Evolutionary conservation across 2,329 filamentous ascomycete species (phyloP).

Genomic region (Scolecobasidium constrictum): DNA sequence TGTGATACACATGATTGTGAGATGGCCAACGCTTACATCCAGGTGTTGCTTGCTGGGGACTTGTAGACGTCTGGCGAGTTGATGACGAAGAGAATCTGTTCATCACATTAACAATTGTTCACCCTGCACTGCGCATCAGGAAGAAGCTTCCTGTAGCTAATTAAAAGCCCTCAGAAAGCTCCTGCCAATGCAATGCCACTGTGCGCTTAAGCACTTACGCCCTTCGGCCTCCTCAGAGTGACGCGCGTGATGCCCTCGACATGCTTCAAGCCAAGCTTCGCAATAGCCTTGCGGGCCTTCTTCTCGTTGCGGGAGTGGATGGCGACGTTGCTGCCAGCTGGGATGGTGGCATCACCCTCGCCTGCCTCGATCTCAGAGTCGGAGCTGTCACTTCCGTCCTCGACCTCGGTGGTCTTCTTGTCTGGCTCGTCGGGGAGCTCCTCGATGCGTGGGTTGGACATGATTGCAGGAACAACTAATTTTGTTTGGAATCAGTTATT

Average conservation of each 20-base stretch:
- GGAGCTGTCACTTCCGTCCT: conserved; percentile 59
- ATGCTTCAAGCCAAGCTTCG: conserved; percentile 94
- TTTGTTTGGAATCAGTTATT: neutral
- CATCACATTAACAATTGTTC: conserved; percentile 11
- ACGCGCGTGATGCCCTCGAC: conserved; percentile 96
- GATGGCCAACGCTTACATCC: conserved; percentile 61
- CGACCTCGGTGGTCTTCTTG: conserved; percentile 65
- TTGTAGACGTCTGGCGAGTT: conserved; percentile 99
- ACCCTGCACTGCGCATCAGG: no score
- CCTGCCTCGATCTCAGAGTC: conserved; percentile 69
- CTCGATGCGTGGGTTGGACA: conserved; percentile 97
- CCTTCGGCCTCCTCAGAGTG: conserved; percentile 96
- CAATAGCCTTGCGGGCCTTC: conserved; percentile 99
- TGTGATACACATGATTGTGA: neutral
- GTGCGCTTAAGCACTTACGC: conserved; percentile 54
- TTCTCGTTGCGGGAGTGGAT: conserved; percentile 99
- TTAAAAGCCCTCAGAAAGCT: neutral
- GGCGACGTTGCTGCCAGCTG: conserved; percentile 77
- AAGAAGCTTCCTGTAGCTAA: no score
- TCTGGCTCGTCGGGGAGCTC: conserved; percentile 85
- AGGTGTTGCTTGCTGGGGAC: conserved; percentile 98
- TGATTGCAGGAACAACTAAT: conserved; percentile 46
- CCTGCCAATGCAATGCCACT: neutral
- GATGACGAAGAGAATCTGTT: conserved; percentile 96
- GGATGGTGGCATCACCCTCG: conserved; percentile 53